Base-by-base conservation (phyloP, 2,329 filamentous ascomycete genomes). In the Hypoxylon sp. region DNA sequence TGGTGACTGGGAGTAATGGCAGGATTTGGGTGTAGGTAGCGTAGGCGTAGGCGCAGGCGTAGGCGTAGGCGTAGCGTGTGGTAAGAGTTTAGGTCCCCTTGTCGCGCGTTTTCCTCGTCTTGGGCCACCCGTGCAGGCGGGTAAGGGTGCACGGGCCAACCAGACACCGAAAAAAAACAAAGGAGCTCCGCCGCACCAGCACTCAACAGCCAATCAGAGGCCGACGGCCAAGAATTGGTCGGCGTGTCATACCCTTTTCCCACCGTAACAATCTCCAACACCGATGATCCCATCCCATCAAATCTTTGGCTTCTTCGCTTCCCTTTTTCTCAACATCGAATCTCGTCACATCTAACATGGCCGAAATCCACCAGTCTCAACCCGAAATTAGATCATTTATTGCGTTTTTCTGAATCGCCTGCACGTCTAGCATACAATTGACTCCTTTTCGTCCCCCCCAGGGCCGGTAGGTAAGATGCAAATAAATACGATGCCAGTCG, bases 261-360 rank as follows among this genome's bases (percentile, higher is more conserved):
- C 20, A 57, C 56, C 63, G 67, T 63, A 69, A 69, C 68, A 67
- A 69, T 35, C 68, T 67, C 62, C 65, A 59, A 67, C 64, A 37
- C 60, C 48, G 50, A 62, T 42, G 37, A 53, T 60, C 60, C 57
- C 45, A 65, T n/a, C n/a, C n/a, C n/a, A n/a, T n/a, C n/a, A 38
- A 53, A 58, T 63, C 63, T 55, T 62, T 60, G 47, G n/a, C 33
- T 57, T 58, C 58, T 59, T 63, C 55, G 58, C 60, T 63, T 66
- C 65, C 52, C 63, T 49, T 65, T 64, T 65, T 64, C 58, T 66
- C 64, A 68, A 72, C 70, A 65, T 69, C 59, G 51, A 64, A 58
- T 48, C 57, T 60, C 27, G 50, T 61, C 59, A 54, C 9, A 31
- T 48, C 50, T 46, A 17, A 58, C 27, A 56, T 53, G 51, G 33